Percentiles rank a stretch among this genome's conserved stretches.
Conservation (phyloP, 2,329 filamentous ascomycete species). For the Penicillium thymicola region DNA sequence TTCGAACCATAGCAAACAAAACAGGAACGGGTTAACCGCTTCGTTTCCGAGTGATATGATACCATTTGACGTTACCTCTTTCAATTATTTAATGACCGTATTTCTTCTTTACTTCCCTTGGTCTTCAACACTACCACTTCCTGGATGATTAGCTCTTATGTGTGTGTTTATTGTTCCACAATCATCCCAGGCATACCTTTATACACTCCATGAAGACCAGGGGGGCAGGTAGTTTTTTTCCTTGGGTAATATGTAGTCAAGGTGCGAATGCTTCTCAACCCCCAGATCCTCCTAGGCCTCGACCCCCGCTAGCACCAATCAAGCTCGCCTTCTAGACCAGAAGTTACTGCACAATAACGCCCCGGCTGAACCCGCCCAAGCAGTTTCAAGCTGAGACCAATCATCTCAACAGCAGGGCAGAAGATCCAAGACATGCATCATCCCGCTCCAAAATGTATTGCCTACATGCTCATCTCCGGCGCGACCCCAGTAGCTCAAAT, state of each 20-base stretch:
- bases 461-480: background rate
- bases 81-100: constrained; percentile 29
- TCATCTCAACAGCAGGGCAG: background rate
- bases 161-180: background rate
- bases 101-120: constrained; percentile 5
- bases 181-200: background rate
- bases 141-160: background rate
- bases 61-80: constrained; percentile 30
- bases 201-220: background rate
- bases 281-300: background rate
- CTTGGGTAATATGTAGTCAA: background rate
- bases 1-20: constrained; percentile 34
- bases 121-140: background rate
- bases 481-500: background rate
- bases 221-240: background rate
- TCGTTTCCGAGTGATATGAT: constrained; percentile 33
- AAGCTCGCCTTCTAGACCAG: background rate
- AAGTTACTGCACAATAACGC: background rate
- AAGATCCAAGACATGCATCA: background rate
- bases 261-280: background rate
- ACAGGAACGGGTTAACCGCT: constrained; percentile 23
- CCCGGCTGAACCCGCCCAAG: background rate
- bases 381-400: background rate
- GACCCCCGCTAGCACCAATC: background rate
- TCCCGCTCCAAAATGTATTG: background rate